Evolutionary conservation across 2,329 filamentous ascomycete genomes (phyloP).

Genomic region (Stromatinia cepivora): DNA sequence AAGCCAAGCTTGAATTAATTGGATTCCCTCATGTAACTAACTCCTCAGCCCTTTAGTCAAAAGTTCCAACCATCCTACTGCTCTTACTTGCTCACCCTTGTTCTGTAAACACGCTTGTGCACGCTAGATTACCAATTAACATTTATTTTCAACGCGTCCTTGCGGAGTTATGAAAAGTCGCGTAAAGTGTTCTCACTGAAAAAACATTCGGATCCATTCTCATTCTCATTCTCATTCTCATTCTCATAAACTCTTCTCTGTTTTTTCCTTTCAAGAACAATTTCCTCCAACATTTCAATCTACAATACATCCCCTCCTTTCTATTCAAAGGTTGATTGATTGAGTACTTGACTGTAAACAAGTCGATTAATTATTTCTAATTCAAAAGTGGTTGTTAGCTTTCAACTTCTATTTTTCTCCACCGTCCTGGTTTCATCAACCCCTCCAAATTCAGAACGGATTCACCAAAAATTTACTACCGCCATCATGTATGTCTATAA

Average conservation of each 20-base stretch:
- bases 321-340: background rate
- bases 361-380: background rate
- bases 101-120: conserved; percentile 6
- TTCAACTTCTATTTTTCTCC: conserved; percentile 9
- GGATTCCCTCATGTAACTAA: background rate
- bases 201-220: conserved; percentile 26
- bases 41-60: background rate
- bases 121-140: conserved; percentile 21
- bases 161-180: conserved; percentile 23
- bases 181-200: conserved; percentile 25
- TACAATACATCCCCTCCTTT: conserved; percentile 1
- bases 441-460: conserved; percentile 24
- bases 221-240: too few species aligned
- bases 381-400: conserved; percentile 8
- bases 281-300: conserved; percentile 9
- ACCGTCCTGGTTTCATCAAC: conserved; percentile 20
- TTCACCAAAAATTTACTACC: conserved; percentile 27
- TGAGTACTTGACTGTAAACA: conserved; percentile 1
- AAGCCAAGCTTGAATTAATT: background rate
- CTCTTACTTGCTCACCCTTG: background rate
- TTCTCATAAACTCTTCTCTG: conserved; percentile 13
- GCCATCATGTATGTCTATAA: conserved; percentile 43
- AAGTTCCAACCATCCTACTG: background rate
- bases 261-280: conserved; percentile 20
- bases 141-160: conserved; percentile 23